These are phyloP conservation scores for Ophiostoma triangulosporum DNA, from an alignment of 2,329 filamentous ascomycete species.

Conservation along the genomic window DNA sequence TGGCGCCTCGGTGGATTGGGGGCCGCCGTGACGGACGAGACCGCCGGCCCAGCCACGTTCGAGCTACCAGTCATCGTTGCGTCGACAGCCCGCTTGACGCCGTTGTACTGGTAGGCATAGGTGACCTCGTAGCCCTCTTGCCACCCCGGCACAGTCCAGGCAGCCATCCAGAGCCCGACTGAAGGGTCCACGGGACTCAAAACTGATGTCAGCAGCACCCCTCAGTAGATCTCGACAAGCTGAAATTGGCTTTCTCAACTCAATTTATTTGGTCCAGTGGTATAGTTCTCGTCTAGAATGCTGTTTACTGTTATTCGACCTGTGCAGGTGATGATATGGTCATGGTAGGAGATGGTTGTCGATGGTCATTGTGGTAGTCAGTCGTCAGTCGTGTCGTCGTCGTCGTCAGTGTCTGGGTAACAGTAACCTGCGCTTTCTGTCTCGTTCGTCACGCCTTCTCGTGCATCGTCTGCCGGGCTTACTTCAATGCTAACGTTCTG, in stretches of 20 bases:
- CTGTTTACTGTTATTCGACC: no score
- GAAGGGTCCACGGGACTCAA: no score
- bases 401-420: no score
- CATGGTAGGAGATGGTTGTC: neutral
- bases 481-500: neutral
- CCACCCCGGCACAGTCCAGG: no score
- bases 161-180: no score
- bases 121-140: slow-evolving; percentile 9
- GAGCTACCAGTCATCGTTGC: neutral
- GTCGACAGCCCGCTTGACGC: neutral
- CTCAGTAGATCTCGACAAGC: no score
- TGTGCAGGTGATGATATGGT: no score
- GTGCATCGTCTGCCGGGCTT: no score
- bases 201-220: no score
- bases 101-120: neutral
- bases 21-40: neutral
- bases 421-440: neutral
- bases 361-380: neutral
- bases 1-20: neutral
- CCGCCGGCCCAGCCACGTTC: neutral
- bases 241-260: no score
- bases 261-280: slow-evolving; percentile 3
- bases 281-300: slow-evolving; percentile 1
- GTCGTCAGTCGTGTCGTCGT: no score
- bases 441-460: neutral